Percentiles rank a stretch among this genome's conserved stretches.
Conservation (phyloP, 345 rosid species). For the Theobroma cacao region DNA sequence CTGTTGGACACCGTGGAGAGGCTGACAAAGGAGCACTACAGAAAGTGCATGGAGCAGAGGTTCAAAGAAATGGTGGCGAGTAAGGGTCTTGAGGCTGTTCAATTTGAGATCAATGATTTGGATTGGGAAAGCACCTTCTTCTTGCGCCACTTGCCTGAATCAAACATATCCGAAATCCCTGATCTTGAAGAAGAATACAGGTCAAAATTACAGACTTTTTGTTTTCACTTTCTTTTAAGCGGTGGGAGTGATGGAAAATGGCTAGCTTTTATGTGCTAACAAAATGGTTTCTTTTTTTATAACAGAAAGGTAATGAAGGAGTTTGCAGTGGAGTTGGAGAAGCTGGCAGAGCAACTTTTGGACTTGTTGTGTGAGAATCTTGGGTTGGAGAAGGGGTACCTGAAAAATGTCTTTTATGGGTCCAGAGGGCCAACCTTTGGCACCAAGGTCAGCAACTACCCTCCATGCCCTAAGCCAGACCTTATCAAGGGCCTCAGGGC, state of each 20-base stretch:
- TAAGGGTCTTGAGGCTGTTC: conserved; percentile 52
- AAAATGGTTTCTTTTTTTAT: not conserved
- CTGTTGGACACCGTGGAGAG: conserved; percentile 71
- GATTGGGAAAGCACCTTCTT: conserved; percentile 89
- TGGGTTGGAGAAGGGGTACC: conserved; percentile 72
- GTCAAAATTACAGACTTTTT: conserved; percentile 17
- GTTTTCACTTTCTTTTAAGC: not conserved
- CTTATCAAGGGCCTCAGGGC: conserved; percentile 87
- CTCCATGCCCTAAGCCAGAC: conserved; percentile 91
- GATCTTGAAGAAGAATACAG: conserved; percentile 55
- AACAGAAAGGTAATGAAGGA: conserved; percentile 60
- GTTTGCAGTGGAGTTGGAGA: conserved; percentile 49
- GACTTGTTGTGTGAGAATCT: conserved; percentile 75
- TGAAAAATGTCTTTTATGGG: conserved; percentile 69
- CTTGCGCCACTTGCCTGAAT: conserved; percentile 60
- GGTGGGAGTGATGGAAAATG: not conserved
- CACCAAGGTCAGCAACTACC: conserved; percentile 90
- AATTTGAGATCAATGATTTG: conserved; percentile 50
- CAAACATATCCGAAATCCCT: conserved; percentile 57
- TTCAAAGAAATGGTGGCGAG: conserved; percentile 65
- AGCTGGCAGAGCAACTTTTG: conserved; percentile 61
- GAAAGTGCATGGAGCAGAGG: conserved; percentile 55
- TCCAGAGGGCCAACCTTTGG: conserved; percentile 74
- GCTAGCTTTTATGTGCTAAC: not conserved
- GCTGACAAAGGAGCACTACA: conserved; percentile 67